Percentiles rank a stretch among this genome's conserved stretches.
Conservation (phyloP, 352 stramenopile genomes). For the Aphanomyces astaci region DNA sequence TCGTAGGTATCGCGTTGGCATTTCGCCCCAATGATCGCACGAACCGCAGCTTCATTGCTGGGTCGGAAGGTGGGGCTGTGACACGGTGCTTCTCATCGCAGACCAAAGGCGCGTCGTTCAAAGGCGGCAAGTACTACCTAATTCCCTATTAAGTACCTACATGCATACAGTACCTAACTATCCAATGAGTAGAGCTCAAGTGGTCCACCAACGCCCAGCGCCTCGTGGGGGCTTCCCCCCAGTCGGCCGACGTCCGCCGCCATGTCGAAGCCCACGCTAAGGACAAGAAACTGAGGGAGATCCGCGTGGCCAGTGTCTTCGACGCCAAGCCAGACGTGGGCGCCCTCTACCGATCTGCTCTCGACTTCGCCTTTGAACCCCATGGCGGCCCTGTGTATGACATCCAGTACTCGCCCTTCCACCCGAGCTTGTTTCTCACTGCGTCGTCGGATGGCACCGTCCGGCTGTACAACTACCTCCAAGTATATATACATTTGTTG, state of each 20-base stretch:
- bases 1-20: conserved; percentile 30
- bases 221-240: conserved; percentile 49
- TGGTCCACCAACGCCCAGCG: conserved; percentile 60
- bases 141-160: too few species aligned
- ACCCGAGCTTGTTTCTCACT: conserved; percentile 70
- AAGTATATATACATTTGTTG: conserved; percentile 6
- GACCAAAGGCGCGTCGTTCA: conserved; percentile 44
- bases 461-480: conserved; percentile 54
- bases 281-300: conserved; percentile 52
- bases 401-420: conserved; percentile 74
- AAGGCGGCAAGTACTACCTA: conserved; percentile 65
- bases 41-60: conserved; percentile 63
- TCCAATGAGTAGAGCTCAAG: conserved; percentile 33
- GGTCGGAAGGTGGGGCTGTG: conserved; percentile 62
- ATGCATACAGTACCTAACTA: too few species aligned
- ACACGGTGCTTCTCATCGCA: conserved; percentile 52
- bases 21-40: conserved; percentile 62
- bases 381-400: conserved; percentile 74
- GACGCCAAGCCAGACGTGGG: conserved; percentile 56
- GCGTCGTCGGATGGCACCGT: conserved; percentile 70
- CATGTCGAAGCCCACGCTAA: conserved; percentile 62
- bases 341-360: conserved; percentile 50
- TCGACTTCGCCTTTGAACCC: conserved; percentile 66
- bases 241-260: conserved; percentile 36
- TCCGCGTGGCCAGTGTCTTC: conserved; percentile 64